Base-by-base conservation (phyloP, 306 rosid genomes). In the Trifolium subterraneum region DNA sequence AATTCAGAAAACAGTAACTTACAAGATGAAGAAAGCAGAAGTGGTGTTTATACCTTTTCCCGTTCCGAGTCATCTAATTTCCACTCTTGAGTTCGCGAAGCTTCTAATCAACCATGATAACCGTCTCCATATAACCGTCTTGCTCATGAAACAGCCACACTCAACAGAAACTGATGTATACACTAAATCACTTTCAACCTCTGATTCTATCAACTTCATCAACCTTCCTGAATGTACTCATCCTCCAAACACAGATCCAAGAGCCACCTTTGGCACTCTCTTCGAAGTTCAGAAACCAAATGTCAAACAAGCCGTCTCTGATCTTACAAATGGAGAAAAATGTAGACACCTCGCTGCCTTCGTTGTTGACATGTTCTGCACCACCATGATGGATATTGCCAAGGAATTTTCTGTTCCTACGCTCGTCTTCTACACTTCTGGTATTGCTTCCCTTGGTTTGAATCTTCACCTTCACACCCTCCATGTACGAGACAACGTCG, bases 291-390 rank as follows among this genome's bases (percentile, higher is more conserved):
- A 78, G 4, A 80, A 74, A 54, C 75, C 80, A 27, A 11, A 44
- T 38, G 72, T 85, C 42, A 78, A 10, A 73, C 23, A 78, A 62
- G 72, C 56, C 3, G 68, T 80, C 14, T 12, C 72, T 20, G 31
- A 65, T 13, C 83, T 71, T 38, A 4, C 20, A 4, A 14, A 41
- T 2, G 41, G 56, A 41, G 45, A 72, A 3, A 10, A 25, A 58
- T 6, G 2, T 4, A 39, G 47, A 0, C 42, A 33, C 12, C 84
- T 87, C 8, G 87, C 84, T 4, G 91, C 89, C 2, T 79, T 90
- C 13, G 80, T 90, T 18, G 23, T 90, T 0, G 93, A 90, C 84
- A 81, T 88, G 91, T 74, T 84, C 71, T 90, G 83, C 64, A 72
- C 87, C 0, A 2, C 68, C 27, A 73, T 87, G 85, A 79, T 73